Base-by-base conservation (phyloP, 768 basidiomycete genomes). In the Rickenella mellea region DNA sequence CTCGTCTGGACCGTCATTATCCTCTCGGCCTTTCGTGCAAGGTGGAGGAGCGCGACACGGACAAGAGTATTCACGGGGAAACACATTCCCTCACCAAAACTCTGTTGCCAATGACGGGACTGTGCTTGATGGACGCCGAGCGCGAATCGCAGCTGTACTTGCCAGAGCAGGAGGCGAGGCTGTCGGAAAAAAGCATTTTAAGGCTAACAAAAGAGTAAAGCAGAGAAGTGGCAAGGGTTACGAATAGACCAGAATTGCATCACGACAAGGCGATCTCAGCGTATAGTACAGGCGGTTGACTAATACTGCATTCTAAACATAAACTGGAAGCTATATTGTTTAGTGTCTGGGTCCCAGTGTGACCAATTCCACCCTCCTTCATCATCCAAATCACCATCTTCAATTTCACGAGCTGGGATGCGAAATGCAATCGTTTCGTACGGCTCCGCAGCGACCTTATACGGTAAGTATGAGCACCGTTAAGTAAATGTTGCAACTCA, bases 371-470 rank as follows among this genome's bases (percentile, higher is more conserved):
- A 91, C 51, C 82, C 87, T 12, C 83, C 82, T 22, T 83, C 85
- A 52, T 93, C 90, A 46, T 90, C 83, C 35, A 86, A 76, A 55
- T 91, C 90, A 53, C 94, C 90, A 44, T 72, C 65, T 62, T 98
- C 93, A 47, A 99, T 93, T 63, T 98, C 93, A 39, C 89, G 79
- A 20, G 96, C 87, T 35, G 94, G 96, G 55, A 99, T 91, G 14
- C 93, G 88, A 71, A 98, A 98, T n/a, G 92, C 90, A 51, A 99
- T 91, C 3, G 93, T 97, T 64, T 99, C 96, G 57, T 98, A 99
- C 5, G 94, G 93, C 54, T 98, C 96, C n/a, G 96, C 92, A 14
- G 94, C 96, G 46, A 98, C 89, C 94, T 97, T 44, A 41, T 4
- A 40, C 35, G 11, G 10, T 44, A 21, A 28, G 17, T 25, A 22